Evolutionary conservation across 2,329 filamentous ascomycete genomes (phyloP).

Genomic region (Paracorniculantispora psalliotae): DNA sequence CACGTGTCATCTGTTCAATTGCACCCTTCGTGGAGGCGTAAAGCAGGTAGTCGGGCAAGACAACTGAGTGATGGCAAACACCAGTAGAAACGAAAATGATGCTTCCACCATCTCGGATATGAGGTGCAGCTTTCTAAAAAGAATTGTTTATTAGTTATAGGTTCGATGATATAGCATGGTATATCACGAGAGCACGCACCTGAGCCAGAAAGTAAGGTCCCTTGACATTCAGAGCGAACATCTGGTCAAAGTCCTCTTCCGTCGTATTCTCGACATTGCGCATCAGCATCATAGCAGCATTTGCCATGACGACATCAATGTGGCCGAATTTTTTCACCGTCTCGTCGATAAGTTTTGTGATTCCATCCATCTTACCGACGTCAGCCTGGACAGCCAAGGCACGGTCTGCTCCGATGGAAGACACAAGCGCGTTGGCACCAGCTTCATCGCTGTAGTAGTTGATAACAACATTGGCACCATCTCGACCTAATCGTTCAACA

Average conservation of each 20-base stretch:
- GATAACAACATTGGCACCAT: slow-evolving; percentile 53
- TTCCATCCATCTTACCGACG: slow-evolving; percentile 39
- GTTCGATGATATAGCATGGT: too few relatives aligned
- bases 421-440: slow-evolving; percentile 43
- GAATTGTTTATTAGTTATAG: too few relatives aligned
- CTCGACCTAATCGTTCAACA: slow-evolving; percentile 49
- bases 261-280: slow-evolving; percentile 44
- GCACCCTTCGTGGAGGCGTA: slow-evolving; percentile 55
- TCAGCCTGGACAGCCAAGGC: slow-evolving; percentile 54
- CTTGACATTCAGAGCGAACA: slow-evolving; percentile 52
- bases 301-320: slow-evolving; percentile 55
- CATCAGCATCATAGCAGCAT: slow-evolving; percentile 49
- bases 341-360: slow-evolving; percentile 44
- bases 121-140: slow-evolving; percentile 48
- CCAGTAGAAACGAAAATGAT: slow-evolving; percentile 49
- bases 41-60: slow-evolving; percentile 42
- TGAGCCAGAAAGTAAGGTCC: slow-evolving; percentile 50
- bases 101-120: slow-evolving; percentile 45
- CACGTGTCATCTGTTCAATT: slow-evolving; percentile 53
- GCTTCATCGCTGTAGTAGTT: slow-evolving; percentile 46
- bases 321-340: slow-evolving; percentile 46
- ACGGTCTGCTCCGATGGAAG: slow-evolving; percentile 41
- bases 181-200: slow-evolving; percentile 22
- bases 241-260: slow-evolving; percentile 46
- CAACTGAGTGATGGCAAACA: slow-evolving; percentile 29